Percentiles rank a stretch among this genome's conserved stretches.
Evolutionary conservation across 805 yeast genomes (phyloP).

Genomic region (Candida michaelii): DNA sequence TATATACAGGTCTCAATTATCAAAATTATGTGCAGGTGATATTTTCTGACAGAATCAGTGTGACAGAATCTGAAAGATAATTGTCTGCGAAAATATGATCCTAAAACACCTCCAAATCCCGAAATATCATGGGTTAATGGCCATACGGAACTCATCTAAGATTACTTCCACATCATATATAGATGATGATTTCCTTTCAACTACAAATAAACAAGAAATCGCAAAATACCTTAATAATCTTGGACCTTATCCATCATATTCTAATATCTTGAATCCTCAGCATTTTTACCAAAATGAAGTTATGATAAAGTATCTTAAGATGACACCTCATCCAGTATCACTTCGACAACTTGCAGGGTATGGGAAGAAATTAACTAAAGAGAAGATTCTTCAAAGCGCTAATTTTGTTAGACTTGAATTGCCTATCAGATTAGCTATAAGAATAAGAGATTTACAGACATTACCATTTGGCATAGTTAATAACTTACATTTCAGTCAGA

Average conservation of each 20-base stretch:
- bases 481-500: constrained; percentile 82
- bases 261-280: constrained; percentile 50
- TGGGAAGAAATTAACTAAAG: constrained; percentile 74
- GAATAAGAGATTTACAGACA: constrained; percentile 74
- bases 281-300: constrained; percentile 86
- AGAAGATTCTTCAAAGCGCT: constrained; percentile 78
- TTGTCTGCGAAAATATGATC: neutral
- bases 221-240: constrained; percentile 26
- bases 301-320: constrained; percentile 59
- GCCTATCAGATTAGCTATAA: constrained; percentile 79
- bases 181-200: constrained; percentile 35
- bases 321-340: constrained; percentile 84
- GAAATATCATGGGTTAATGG: neutral
- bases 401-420: constrained; percentile 85
- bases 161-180: constrained; percentile 32
- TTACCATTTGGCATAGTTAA: constrained; percentile 82
- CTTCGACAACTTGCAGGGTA: constrained; percentile 87
- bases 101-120: neutral
- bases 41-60: no score
- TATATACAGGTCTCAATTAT: neutral
- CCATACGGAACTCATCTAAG: neutral
- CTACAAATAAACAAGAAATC: constrained; percentile 28
- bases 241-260: constrained; percentile 43
- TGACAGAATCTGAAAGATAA: neutral
- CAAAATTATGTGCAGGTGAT: neutral